Conservation (phyloP, 2,329 filamentous ascomycete genomes). For the Incumbomyces lentus region DNA sequence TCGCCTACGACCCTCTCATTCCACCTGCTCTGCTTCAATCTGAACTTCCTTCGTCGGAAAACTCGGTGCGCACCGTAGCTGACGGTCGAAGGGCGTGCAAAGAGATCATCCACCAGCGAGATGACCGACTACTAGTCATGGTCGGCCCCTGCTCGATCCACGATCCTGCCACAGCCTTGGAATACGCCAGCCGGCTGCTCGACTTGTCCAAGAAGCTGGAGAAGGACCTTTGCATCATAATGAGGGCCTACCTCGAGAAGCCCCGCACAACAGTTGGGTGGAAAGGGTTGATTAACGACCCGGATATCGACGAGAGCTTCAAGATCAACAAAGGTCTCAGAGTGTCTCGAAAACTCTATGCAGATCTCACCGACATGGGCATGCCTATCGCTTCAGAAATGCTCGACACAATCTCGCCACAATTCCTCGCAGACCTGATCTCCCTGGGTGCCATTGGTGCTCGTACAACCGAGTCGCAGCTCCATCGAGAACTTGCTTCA, state of each 20-base stretch:
- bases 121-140: conserved; percentile 61
- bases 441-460: conserved; percentile 89
- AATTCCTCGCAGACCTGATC: conserved; percentile 87
- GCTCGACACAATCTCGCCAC: conserved; percentile 94
- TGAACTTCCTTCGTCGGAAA: conserved; percentile 58
- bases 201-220: conserved; percentile 77
- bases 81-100: conserved; percentile 50
- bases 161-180: conserved; percentile 78
- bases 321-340: conserved; percentile 96
- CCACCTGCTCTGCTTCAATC: conserved; percentile 90
- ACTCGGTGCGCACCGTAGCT: conserved; percentile 44
- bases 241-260: conserved; percentile 98
- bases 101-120: conserved; percentile 50
- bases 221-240: conserved; percentile 84
- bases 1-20: conserved; percentile 86
- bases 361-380: conserved; percentile 79
- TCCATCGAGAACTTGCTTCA: conserved; percentile 87
- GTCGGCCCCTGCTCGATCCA: conserved; percentile 96
- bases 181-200: conserved; percentile 80
- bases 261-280: conserved; percentile 94
- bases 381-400: conserved; percentile 97
- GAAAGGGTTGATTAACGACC: conserved; percentile 98
- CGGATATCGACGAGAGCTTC: conserved; percentile 96
- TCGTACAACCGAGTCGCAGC: conserved; percentile 90
- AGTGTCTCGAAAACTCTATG: conserved; percentile 78